Evolutionary conservation across 2,329 filamentous ascomycete species (phyloP), one percentile per base, ranked within the genome.

Genomic region (Waltergamsia citrina): DNA sequence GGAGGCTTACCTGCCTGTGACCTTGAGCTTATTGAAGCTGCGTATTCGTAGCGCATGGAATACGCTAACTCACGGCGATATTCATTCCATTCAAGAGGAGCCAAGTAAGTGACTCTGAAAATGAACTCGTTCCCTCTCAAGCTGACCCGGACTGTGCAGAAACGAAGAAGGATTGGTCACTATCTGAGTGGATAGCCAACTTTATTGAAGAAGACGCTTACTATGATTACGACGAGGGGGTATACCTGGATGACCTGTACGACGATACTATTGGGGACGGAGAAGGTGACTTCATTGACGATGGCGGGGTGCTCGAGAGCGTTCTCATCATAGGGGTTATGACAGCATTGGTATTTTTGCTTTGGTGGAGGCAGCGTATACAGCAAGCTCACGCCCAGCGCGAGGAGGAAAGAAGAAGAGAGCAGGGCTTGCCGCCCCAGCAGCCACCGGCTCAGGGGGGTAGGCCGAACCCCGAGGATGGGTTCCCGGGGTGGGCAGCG

Each of bases 1-100:
- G 32, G 93, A 98, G 57, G 88, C 92, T 0, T 96, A 96, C 52
- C 69, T 96, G 1, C 92, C 92, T 0, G 92, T 96, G 4, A 86
- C 86, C 9, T 63, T 98, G 20, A 90, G 86, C 42, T 63, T 98
- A 32, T 66, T 94, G 41, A 94, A 94, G 56, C 66, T 98, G 38
- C 71, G 90, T 9, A 63, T 82, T 34, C 75, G 88, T 39, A 94
- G 86, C 52, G 92, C 85, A 47, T 98, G 92, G 92, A 96, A 96
- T 47, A 87, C 81, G 0, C 65, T 96, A 41, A 94, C 86, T 0
- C 76, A 88, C 50, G 92, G 92, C n/a, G 76, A 81, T 15, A 75
- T 96, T 41, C 94, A 96, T 49, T 86, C 84, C 12, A 96, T 96
- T 32, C 81, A 85, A 47, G 85, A 94, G 43, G 90, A 95, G 42